Evolutionary conservation across 805 yeast species (phyloP).

Genomic region (Saccharomycopsis fibuligera): DNA sequence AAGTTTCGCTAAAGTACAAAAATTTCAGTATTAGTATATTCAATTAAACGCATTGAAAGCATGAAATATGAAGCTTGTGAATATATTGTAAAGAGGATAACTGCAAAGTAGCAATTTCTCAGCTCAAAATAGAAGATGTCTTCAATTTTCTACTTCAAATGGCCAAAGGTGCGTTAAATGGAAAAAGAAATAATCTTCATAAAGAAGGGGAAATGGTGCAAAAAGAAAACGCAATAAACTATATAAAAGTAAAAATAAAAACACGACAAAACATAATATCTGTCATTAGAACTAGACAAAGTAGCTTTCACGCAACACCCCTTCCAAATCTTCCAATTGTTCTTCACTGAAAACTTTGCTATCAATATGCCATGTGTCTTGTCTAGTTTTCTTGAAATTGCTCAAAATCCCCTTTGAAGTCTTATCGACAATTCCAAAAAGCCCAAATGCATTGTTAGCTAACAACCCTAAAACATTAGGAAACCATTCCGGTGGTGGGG

Average conservation of each 20-base stretch:
- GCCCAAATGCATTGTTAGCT: slow-evolving; percentile 64
- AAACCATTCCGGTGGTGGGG: slow-evolving; percentile 91
- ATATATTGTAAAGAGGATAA: too few relatives aligned
- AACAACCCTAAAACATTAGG: slow-evolving; percentile 65
- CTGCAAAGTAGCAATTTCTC: too few relatives aligned
- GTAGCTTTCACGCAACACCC: slow-evolving; percentile 88
- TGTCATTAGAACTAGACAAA: slow-evolving; percentile 46
- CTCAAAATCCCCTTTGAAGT: slow-evolving; percentile 78
- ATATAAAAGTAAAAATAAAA: background rate
- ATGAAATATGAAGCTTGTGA: too few relatives aligned
- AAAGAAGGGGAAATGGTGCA: too few relatives aligned
- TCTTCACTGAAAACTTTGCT: slow-evolving; percentile 64
- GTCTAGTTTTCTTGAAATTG: slow-evolving; percentile 83
- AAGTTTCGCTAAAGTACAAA: too few relatives aligned
- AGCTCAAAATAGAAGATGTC: too few relatives aligned
- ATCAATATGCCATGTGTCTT: slow-evolving; percentile 95
- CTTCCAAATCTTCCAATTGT: slow-evolving; percentile 86
- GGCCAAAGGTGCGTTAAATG: too few relatives aligned
- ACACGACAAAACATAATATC: background rate
- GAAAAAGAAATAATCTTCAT: too few relatives aligned
- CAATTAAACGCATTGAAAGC: too few relatives aligned
- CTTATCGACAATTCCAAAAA: slow-evolving; percentile 73
- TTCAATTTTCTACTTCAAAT: too few relatives aligned
- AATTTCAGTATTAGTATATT: too few relatives aligned
- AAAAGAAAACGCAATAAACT: too few relatives aligned